Evolutionary conservation across 106 monocot species (phyloP), one percentile per base, ranked within the genome.

Genomic region (Dendrobium catenatum): DNA sequence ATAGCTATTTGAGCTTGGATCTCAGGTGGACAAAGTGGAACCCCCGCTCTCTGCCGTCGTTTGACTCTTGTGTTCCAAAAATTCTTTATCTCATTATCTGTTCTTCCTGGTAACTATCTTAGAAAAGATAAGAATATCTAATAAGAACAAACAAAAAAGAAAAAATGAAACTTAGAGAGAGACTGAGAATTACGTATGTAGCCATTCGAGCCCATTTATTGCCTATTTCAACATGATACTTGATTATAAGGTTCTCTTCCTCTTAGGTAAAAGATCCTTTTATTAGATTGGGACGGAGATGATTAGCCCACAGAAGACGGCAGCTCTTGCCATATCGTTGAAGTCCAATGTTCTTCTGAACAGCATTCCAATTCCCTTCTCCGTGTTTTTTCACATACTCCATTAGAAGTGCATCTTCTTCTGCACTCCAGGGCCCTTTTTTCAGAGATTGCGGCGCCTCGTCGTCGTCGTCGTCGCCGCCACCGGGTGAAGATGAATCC

Each of bases 131-230:
- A 37, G 3, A 3, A 37, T 0, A 3, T 0, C 1, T 6, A 37
- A 27, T 22, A 51, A 51, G 15, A 51, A 13, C 2, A 51, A 51
- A 22, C 4, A 1, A 22, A 15, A 68, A 8, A 1, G 13, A 81
- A 22, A 68, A 1, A 24, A 13, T 46, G 24, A 7, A 13, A 18
- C 6, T 4, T 17, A 74, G 5, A 20, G 42, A 18, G 5, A 42
- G 43, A 42, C 0, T 13, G n/a, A 42, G 17, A 7, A 72, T 7
- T 81, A 86, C 93, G 48, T 85, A 73, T 11, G 88, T 73, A 8
- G 90, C 88, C 79, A 93, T 93, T 73, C 85, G 88, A 37, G 93
- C 90, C 92, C 93, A 93, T 68, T 93, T 90, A 81, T 93, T 93
- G 19, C 93, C 93, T 40, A 87, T 16, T 68, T 76, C 72, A 59